These are phyloP conservation scores for Eurotiales sp. DNA, from an alignment of 2,329 filamentous ascomycete species.

Conservation along the genomic window DNA sequence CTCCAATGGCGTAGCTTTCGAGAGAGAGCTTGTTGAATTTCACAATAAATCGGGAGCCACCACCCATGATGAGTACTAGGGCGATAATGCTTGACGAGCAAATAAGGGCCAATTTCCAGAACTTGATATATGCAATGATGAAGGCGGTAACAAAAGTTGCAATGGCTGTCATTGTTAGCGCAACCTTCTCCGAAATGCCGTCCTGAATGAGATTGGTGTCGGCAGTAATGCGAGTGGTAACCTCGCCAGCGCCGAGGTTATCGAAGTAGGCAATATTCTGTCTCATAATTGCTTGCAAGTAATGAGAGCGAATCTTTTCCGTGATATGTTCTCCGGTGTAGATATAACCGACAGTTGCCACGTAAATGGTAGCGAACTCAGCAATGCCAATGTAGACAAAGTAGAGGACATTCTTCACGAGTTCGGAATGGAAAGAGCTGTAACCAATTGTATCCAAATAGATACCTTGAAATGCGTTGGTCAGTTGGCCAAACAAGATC, in stretches of 20 bases:
- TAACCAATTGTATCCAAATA: constrained; percentile 49
- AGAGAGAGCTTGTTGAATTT: constrained; percentile 76
- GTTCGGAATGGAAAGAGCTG: constrained; percentile 55
- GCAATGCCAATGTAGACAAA: constrained; percentile 81
- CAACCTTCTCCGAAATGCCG: constrained; percentile 86
- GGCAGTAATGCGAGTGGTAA: constrained; percentile 89
- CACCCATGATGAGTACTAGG: constrained; percentile 72
- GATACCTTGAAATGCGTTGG: constrained; percentile 66
- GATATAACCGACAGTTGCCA: constrained; percentile 84
- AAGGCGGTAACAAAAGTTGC: constrained; percentile 86
- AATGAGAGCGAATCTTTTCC: constrained; percentile 74
- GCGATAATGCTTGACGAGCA: constrained; percentile 76
- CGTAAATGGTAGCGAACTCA: constrained; percentile 73
- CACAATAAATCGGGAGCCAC: constrained; percentile 69
- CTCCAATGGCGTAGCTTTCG: constrained; percentile 75
- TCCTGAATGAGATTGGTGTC: constrained; percentile 93
- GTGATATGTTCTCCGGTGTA: constrained; percentile 78
- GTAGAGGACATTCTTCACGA: constrained; percentile 68
- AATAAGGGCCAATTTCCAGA: constrained; percentile 91
- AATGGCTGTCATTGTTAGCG: constrained; percentile 68
- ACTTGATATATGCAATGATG: constrained; percentile 83
- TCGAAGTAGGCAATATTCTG: constrained; percentile 95
- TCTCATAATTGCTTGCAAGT: constrained; percentile 75
- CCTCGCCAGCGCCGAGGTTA: constrained; percentile 85
- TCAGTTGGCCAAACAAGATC: constrained; percentile 70